phyloP scores from a whole-genome alignment of 768 basidiomycete genomes.

The Galerina sulciceps region DNA sequence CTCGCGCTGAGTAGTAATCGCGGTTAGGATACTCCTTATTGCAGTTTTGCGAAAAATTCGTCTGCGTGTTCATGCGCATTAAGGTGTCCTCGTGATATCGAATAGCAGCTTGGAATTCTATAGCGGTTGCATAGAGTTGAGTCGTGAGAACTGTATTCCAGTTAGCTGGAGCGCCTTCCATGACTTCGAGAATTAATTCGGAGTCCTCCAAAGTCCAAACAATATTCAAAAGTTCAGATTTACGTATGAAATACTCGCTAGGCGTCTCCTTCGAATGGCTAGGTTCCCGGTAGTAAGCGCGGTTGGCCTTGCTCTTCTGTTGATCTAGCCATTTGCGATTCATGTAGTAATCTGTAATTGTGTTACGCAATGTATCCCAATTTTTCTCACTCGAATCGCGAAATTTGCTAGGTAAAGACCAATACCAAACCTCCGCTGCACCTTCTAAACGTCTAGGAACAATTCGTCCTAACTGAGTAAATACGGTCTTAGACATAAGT shows the following conservation, averaged over 20 bases:
- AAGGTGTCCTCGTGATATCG: conserved; percentile 27
- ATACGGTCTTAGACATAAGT: conserved; percentile 19
- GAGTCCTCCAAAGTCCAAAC: conserved; percentile 20
- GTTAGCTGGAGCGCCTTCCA: too few relatives aligned
- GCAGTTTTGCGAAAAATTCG: background rate
- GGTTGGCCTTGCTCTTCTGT: conserved; percentile 28
- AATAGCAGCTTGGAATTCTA: conserved; percentile 27
- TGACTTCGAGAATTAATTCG: too few relatives aligned
- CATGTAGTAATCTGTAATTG: conserved; percentile 31
- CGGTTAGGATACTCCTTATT: background rate
- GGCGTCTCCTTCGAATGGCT: conserved; percentile 30
- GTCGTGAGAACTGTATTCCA: conserved; percentile 32
- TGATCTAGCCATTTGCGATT: too few relatives aligned
- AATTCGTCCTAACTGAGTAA: conserved; percentile 29
- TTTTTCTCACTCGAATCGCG: conserved; percentile 20
- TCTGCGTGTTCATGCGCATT: conserved; percentile 2
- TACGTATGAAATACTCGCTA: conserved; percentile 38
- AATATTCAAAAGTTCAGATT: conserved; percentile 23
- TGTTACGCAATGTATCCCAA: conserved; percentile 31
- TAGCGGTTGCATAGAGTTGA: conserved; percentile 20
- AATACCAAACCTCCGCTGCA: too few relatives aligned
- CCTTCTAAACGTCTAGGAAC: conserved; percentile 30
- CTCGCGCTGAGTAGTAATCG: background rate
- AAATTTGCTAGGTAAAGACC: conserved; percentile 15
- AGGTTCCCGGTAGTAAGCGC: conserved; percentile 30